Evolutionary conservation across 176 grass and related monocot species (phyloP).

Genomic region (Bolboschoenus planiculmis): DNA sequence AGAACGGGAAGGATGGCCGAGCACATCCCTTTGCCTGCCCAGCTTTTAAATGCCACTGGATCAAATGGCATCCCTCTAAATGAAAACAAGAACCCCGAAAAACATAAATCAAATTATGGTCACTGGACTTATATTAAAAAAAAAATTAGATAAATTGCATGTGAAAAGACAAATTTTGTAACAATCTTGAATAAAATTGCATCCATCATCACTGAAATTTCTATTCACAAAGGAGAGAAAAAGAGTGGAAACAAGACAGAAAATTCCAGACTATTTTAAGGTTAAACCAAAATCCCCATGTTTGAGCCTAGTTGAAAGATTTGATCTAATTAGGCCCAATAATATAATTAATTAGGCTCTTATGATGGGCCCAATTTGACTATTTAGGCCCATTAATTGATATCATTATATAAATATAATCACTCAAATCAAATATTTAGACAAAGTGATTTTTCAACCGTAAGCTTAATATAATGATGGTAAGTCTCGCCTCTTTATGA

Average conservation of each 20-base stretch:
- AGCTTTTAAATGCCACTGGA: slow-evolving; percentile 50
- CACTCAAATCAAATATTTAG: not conserved
- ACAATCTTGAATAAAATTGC: not conserved
- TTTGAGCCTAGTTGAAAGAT: not conserved
- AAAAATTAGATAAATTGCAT: not conserved
- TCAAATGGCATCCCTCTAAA: slow-evolving; percentile 56
- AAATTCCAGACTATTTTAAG: no score
- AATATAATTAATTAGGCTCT: not conserved
- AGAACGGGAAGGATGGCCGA: slow-evolving; percentile 48
- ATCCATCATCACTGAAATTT: not conserved
- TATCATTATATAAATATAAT: no score
- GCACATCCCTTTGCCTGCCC: slow-evolving; percentile 55
- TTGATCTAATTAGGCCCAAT: not conserved
- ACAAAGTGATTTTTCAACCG: no score
- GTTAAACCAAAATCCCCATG: no score
- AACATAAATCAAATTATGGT: not conserved
- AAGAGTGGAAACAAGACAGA: not conserved
- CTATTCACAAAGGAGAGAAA: not conserved
- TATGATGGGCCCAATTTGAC: not conserved
- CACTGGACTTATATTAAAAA: not conserved
- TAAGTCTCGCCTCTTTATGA: no score
- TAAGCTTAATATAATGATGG: no score
- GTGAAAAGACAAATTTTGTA: not conserved
- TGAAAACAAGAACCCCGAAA: not conserved
- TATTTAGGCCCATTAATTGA: not conserved